These are phyloP conservation scores for Chlorella sp. DNA, from an alignment of 139 green algal genomes.

Conservation along the genomic window DNA sequence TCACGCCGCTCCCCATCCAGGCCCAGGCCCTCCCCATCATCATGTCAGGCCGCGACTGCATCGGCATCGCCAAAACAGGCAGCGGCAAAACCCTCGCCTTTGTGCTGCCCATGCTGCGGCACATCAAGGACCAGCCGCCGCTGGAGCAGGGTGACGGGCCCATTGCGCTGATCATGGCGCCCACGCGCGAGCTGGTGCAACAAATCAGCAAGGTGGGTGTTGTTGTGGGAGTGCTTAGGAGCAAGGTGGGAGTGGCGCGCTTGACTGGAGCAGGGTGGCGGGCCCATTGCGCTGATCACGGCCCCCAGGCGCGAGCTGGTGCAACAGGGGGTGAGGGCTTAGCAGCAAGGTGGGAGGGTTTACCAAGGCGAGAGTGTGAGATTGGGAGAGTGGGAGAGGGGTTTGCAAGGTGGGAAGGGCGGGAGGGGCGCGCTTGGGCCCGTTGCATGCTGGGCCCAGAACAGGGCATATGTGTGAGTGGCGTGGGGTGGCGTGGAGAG, in stretches of 20 bases:
- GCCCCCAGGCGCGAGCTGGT: conserved; percentile 94
- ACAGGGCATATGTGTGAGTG: no score
- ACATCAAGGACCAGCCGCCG: conserved; percentile 91
- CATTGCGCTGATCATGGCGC: conserved; percentile 91
- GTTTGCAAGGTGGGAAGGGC: no score
- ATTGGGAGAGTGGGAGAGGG: no score
- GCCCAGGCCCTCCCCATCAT: conserved; percentile 93
- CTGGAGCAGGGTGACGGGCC: conserved; percentile 77
- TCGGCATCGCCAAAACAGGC: conserved; percentile 97
- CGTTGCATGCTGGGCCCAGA: no score
- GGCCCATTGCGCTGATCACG: conserved; percentile 86
- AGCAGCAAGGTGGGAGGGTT: no score
- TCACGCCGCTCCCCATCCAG: conserved; percentile 89
- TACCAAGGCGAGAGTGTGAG: conserved; percentile 37
- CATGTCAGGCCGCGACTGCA: conserved; percentile 95
- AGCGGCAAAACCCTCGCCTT: conserved; percentile 97
- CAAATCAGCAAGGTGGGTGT: conserved; percentile 63
- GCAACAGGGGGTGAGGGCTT: conserved; percentile 81
- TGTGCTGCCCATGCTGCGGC: conserved; percentile 92
- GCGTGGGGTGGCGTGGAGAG: no score
- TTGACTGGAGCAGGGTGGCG: not conserved
- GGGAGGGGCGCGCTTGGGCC: no score
- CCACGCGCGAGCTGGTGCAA: conserved; percentile 91
- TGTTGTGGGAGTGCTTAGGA: no score
- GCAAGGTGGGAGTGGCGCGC: not conserved